Evolutionary conservation across 306 rosid species (phyloP).

Genomic region (Cercis canadensis): DNA sequence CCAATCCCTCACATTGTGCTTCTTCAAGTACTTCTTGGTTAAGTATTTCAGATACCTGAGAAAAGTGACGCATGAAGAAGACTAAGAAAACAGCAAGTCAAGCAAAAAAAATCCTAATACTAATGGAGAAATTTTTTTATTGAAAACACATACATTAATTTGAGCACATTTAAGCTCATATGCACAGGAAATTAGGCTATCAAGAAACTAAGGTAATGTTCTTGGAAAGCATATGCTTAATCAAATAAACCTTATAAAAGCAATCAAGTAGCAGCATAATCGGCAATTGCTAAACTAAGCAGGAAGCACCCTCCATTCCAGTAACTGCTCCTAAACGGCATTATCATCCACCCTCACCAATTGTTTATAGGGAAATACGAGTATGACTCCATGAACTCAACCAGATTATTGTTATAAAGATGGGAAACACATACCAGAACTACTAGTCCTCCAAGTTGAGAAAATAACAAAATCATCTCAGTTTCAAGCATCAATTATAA

Average conservation of each 20-base stretch:
- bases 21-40: slow-evolving; percentile 94
- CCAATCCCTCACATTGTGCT: slow-evolving; percentile 96
- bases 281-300: not conserved
- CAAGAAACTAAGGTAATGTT: too few species aligned
- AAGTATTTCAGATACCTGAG: slow-evolving; percentile 80
- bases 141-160: not conserved
- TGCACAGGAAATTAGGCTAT: too few species aligned
- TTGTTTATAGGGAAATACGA: not conserved
- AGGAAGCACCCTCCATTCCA: not conserved
- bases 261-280: not conserved
- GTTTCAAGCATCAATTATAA: not conserved
- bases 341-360: not conserved
- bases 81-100: not conserved
- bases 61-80: not conserved
- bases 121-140: too few species aligned
- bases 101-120: not conserved
- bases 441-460: not conserved
- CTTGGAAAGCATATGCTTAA: not conserved
- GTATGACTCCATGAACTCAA: not conserved
- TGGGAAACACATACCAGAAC: not conserved
- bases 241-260: not conserved
- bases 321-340: slow-evolving; percentile 1
- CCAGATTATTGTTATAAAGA: too few species aligned
- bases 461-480: slow-evolving; percentile 8
- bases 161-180: not conserved